Percentiles rank a stretch among this genome's conserved stretches.
Evolutionary conservation across 2,329 filamentous ascomycete genomes (phyloP).

Genomic region (Microcera coccophila): DNA sequence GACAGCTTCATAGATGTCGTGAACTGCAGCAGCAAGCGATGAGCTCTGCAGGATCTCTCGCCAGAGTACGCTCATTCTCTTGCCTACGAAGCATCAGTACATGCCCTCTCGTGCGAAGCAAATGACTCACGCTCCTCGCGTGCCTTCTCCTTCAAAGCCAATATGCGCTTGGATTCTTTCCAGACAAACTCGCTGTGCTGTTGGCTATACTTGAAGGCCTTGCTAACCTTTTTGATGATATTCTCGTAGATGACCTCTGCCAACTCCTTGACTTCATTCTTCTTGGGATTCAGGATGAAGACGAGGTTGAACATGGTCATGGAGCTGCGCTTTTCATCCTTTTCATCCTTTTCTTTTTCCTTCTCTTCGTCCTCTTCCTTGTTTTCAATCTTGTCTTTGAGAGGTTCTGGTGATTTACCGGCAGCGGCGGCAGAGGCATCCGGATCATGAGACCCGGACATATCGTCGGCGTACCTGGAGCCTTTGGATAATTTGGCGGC

Average conservation of each 20-base stretch:
- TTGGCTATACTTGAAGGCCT: constrained; percentile 89
- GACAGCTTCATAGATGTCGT: constrained; percentile 75
- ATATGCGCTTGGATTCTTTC: constrained; percentile 81
- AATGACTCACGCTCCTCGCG: constrained; percentile 58
- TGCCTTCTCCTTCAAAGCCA: constrained; percentile 76
- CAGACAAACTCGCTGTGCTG: constrained; percentile 86
- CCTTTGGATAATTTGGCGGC: constrained; percentile 42
- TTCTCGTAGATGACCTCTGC: constrained; percentile 78
- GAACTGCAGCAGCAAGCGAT: constrained; percentile 76
- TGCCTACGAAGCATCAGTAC: constrained; percentile 35
- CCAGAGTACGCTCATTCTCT: constrained; percentile 65
- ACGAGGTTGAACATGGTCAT: constrained; percentile 99
- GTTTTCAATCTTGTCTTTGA: constrained; percentile 25
- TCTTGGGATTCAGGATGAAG: constrained; percentile 79
- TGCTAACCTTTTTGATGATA: constrained; percentile 87
- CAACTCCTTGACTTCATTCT: constrained; percentile 70
- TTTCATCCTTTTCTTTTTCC: constrained; percentile 40
- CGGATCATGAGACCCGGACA: constrained; percentile 26
- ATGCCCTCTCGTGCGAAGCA: not conserved
- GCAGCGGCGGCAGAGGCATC: constrained; percentile 25
- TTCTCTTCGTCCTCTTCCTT: constrained; percentile 19
- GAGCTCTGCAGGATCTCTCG: constrained; percentile 67
- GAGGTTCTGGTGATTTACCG: constrained; percentile 20
- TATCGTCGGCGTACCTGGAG: constrained; percentile 33
- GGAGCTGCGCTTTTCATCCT: constrained; percentile 60